Base-by-base conservation (phyloP, 257 asterid species). In the Nicotiana paniculata region DNA sequence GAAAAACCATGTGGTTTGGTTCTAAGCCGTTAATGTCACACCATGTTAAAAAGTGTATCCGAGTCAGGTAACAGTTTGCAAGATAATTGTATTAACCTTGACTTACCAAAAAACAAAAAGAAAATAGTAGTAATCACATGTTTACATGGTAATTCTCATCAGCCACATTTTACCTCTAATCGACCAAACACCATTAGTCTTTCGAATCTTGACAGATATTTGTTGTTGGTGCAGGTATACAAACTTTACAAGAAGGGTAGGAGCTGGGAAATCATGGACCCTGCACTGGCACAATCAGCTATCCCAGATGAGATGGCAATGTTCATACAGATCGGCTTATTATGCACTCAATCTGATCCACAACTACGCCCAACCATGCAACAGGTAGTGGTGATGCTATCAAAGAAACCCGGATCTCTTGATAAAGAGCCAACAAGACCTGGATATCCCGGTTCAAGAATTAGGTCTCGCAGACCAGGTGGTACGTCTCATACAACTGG, bases 271-370 rank as follows among this genome's bases (percentile, higher is more conserved):
- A 62, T 90, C 21, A 83, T 85, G 89, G 99, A 96, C 66, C 96
- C 98, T 30, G 39, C 81, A 61, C 18, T 96, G 85, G 90, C 77
- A n/a, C 83, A 90, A 54, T 89, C 97, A 3, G 89, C 89, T 16
- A 88, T 88, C 77, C 85, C 53, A 1, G 93, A 88, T 62, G 93
- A 93, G 83, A 83, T 93, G 70, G 79, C 86, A 72, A 67, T 84
- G 84, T 90, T 89, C 81, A 81, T 91, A 69, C 92, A 90, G 39
- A 85, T 96, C 11, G 98, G 97, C 13, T 84, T 96, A 85, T 93
- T 93, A 24, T 96, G 99, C 55, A 88, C 89, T 43, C 99, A 96
- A 72, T 84, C 96, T 0, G 98, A 96, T 37, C 95, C 97, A 17
- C 82, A 81, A n/a, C 81, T 86, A 70, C 93, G 99, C 24, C 98